Percentiles rank a stretch among this genome's conserved stretches.
phyloP scores from a whole-genome alignment of 495 filamentous ascomycete genomes.

The Xanthoparmelia taractica region DNA sequence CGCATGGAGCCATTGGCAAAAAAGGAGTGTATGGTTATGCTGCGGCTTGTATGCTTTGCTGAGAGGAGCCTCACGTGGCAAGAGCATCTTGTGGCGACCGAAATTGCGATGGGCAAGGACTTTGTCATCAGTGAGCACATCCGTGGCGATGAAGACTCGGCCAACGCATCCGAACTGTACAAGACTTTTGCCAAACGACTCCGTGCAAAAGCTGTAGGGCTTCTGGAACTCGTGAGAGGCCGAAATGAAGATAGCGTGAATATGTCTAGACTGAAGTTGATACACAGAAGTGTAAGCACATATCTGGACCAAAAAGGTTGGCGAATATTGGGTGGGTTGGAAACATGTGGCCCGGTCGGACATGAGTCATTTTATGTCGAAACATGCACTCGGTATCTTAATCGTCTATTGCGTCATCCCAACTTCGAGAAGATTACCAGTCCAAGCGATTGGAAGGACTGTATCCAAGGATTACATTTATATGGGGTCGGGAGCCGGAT shows the following conservation, averaged over 20 bases:
- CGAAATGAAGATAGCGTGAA: no score
- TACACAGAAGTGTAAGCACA: constrained; percentile 2
- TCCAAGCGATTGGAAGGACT: background rate
- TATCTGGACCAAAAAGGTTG: constrained; percentile 1
- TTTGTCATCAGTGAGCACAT: background rate
- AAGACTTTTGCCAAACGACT: background rate
- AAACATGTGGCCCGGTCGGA: background rate
- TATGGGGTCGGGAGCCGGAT: no score
- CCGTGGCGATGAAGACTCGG: background rate
- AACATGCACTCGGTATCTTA: background rate
- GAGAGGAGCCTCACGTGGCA: background rate
- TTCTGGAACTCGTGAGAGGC: background rate
- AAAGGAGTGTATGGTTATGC: background rate
- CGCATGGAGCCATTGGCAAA: constrained; percentile 2
- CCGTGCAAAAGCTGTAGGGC: background rate
- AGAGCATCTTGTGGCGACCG: background rate
- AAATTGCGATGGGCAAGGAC: background rate
- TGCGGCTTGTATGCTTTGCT: background rate
- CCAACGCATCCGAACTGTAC: background rate
- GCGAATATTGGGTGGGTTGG: background rate
- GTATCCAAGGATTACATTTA: background rate
- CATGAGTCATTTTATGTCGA: background rate
- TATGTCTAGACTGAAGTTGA: background rate
- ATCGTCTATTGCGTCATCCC: background rate
- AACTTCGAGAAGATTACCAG: background rate